These are phyloP conservation scores for Pleurotus sapidus DNA, from an alignment of 768 basidiomycete genomes.

Conservation along the genomic window DNA sequence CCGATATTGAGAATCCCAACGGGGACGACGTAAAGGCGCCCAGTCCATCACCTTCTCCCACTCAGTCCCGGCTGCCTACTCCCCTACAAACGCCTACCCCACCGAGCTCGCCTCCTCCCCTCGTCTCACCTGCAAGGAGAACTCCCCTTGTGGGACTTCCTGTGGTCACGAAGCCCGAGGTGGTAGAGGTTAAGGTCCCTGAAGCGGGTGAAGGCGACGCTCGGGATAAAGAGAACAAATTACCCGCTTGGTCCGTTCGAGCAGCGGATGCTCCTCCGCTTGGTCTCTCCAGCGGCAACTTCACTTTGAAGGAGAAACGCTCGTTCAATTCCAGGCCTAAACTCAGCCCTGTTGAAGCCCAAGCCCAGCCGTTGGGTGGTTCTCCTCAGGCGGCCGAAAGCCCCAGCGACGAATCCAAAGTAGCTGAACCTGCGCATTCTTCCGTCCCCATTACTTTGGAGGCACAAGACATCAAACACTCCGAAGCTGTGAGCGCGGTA, in stretches of 20 bases:
- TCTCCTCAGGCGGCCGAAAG: not conserved
- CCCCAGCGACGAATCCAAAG: not conserved
- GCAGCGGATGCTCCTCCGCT: constrained; percentile 40
- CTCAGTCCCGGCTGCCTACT: constrained; percentile 16
- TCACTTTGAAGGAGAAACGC: not conserved
- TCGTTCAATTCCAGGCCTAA: not conserved
- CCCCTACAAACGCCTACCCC: constrained; percentile 39
- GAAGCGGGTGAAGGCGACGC: not conserved
- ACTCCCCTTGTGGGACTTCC: not conserved
- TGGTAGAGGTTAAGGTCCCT: not conserved
- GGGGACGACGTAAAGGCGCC: not conserved
- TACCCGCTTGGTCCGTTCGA: constrained; percentile 38
- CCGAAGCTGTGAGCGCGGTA: not conserved
- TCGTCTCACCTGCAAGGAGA: not conserved
- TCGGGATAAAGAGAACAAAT: constrained; percentile 2
- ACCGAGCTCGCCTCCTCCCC: constrained; percentile 35
- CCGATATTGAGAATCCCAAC: not conserved
- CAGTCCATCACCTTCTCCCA: constrained; percentile 11
- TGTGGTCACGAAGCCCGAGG: not conserved
- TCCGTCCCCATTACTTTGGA: not conserved
- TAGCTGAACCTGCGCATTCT: not conserved
- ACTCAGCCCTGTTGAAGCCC: not conserved
- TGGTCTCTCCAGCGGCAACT: constrained; percentile 24
- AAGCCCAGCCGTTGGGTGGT: not conserved
- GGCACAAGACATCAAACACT: not conserved